Evolutionary conservation across 75 land plant genomes (phyloP).

Genomic region (Pseudotsuga menziesii): DNA sequence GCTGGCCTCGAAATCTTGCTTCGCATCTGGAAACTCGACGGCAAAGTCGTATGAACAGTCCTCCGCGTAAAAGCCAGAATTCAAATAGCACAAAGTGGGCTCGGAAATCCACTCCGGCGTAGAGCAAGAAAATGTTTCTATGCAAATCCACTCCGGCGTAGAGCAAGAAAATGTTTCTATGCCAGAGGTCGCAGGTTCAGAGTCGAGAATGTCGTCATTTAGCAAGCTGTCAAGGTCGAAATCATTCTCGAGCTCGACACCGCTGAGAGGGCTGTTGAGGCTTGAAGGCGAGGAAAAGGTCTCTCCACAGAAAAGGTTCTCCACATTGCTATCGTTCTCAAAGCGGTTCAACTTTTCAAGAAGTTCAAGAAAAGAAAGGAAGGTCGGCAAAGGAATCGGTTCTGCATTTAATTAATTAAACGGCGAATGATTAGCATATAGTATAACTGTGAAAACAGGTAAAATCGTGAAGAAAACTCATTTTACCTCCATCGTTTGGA

Average conservation of each 20-base stretch:
- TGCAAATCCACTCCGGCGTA: background rate
- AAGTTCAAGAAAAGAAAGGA: constrained; percentile 4
- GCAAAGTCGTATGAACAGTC: background rate
- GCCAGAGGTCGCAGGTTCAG: background rate
- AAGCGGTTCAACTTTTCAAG: background rate
- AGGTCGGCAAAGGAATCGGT: background rate
- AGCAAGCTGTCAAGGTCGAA: background rate
- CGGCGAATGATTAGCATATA: background rate
- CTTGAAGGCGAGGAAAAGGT: background rate
- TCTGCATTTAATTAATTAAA: background rate
- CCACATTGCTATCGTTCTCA: background rate
- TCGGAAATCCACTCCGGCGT: constrained; percentile 1
- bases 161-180: too few relatives aligned
- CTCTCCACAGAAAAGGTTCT: background rate
- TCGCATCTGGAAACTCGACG: background rate
- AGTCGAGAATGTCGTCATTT: background rate
- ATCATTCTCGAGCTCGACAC: background rate
- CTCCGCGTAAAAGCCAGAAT: background rate
- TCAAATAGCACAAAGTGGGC: background rate
- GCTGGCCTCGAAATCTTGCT: background rate
- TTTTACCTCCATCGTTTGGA: background rate
- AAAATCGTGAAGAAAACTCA: background rate
- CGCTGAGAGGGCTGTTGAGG: background rate
- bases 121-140: too few relatives aligned
- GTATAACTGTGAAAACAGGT: background rate